Percentiles rank a stretch among this genome's conserved stretches.
These are phyloP conservation scores for Picea sitchensis DNA, from an alignment of 75 land plant genomes.

Conservation along the genomic window DNA sequence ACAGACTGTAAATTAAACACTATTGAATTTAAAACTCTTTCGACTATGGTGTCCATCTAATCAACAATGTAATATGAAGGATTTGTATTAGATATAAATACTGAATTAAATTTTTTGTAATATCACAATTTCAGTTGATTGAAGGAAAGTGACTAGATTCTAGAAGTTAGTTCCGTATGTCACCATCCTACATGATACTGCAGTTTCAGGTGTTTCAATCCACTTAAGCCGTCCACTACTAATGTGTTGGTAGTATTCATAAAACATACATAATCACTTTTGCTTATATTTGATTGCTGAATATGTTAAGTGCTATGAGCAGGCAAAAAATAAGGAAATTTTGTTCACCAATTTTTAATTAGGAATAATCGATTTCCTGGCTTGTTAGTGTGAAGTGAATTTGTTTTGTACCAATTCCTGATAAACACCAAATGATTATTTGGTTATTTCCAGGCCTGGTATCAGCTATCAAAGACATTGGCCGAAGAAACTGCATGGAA, in stretches of 20 bases:
- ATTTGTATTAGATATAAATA: background rate
- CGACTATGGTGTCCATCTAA: background rate
- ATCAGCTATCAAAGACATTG: conserved; percentile 77
- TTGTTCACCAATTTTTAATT: background rate
- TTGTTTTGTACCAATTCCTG: background rate
- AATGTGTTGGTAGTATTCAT: background rate
- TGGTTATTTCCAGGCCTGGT: conserved; percentile 59
- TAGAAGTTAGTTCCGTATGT: background rate
- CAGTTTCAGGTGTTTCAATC: background rate
- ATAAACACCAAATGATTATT: background rate
- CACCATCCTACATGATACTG: background rate
- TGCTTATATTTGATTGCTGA: background rate
- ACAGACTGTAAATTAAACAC: background rate
- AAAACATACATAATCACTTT: background rate
- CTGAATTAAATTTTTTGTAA: background rate
- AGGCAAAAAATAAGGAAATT: background rate
- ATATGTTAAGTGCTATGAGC: too few species aligned
- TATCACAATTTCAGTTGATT: background rate
- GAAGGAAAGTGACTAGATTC: background rate
- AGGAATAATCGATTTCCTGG: background rate
- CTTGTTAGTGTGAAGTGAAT: background rate
- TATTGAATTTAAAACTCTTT: background rate
- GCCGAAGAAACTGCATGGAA: conserved; percentile 95
- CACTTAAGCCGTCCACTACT: too few species aligned
- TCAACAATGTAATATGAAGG: too few species aligned